Evolutionary conservation across 306 rosid species (phyloP).

Genomic region (Quercus wislizeni): DNA sequence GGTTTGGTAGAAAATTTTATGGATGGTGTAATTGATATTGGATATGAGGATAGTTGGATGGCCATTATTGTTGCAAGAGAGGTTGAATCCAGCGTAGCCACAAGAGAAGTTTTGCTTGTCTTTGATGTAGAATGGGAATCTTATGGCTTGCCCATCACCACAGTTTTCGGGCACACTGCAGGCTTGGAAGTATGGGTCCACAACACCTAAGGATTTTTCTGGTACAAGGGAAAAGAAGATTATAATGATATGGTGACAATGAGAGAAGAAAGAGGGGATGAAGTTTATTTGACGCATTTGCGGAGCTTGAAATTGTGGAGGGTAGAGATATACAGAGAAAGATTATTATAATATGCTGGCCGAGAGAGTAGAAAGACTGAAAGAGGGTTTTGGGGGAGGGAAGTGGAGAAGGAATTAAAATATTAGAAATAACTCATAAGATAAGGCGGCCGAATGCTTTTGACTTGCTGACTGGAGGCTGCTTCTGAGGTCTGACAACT

Average conservation of each 20-base stretch:
- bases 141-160: slow-evolving; percentile 18
- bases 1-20: slow-evolving; percentile 17
- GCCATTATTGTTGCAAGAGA: slow-evolving; percentile 17
- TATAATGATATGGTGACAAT: background rate
- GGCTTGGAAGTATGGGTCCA: background rate
- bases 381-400: too few relatives aligned
- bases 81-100: slow-evolving; percentile 27
- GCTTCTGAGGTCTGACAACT: too few relatives aligned
- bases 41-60: slow-evolving; percentile 9
- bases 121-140: slow-evolving; percentile 24
- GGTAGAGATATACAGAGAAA: background rate
- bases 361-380: too few relatives aligned
- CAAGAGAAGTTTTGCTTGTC: background rate
- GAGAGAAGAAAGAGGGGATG: background rate
- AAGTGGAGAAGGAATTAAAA: too few relatives aligned
- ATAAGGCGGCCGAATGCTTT: too few relatives aligned
- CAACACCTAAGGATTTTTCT: background rate
- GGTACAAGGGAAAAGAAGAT: background rate
- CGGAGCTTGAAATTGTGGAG: background rate
- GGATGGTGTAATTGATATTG: background rate
- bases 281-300: slow-evolving; percentile 15
- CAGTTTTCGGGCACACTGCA: slow-evolving; percentile 28
- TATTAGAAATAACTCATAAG: too few relatives aligned
- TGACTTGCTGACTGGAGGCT: too few relatives aligned
- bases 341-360: background rate